Base-by-base conservation (phyloP, 768 basidiomycete species). In the Tricholomella constricta region DNA sequence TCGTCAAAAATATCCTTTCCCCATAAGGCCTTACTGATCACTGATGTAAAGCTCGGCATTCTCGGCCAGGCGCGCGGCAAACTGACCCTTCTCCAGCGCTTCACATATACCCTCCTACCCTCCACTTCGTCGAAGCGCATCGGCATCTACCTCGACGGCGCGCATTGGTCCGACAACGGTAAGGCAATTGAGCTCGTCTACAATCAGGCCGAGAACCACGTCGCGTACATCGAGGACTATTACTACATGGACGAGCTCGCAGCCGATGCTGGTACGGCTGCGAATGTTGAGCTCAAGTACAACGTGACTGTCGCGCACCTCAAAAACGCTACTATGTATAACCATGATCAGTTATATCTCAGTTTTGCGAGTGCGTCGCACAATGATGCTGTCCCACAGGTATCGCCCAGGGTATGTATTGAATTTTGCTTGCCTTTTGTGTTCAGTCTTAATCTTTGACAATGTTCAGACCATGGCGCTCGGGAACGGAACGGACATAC, bases 41-140 rank as follows among this genome's bases (percentile, higher is more conserved):
- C 4, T 20, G 0, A 11, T 10, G 29, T 20, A 7, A 26, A 80
- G 78, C 67, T 80, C 10, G 77, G 76, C 7, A 79, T 75, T 2
- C 69, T 83, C 6, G 79, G 79, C 2, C 71, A 78, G 64, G 75
- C 79, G 1, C 76, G 81, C 2, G 78, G 79, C 17, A 82, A 80
- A 59, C 67, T 80, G 6, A 77, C 74, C 12, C 73, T 81, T 25
- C 72, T 83, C 31, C 77, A 80, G 50, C 76, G 81, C 6, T 80
- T 74, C 62, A 63, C 67, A 25, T 79, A 75, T 54, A 56, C 67
- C 25, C 67, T 76, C 19, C 70, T 81, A 12, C 73, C 78, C 2
- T 32, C 69, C 0, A 61, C 69, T 4, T 69, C 69, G 22, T 61
- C 67, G 17, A 74, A 74, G 34, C 70, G 72, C 22, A 67, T 78